phyloP scores from a whole-genome alignment of 768 basidiomycete genomes.

The Gloeostereum incarnatum region DNA sequence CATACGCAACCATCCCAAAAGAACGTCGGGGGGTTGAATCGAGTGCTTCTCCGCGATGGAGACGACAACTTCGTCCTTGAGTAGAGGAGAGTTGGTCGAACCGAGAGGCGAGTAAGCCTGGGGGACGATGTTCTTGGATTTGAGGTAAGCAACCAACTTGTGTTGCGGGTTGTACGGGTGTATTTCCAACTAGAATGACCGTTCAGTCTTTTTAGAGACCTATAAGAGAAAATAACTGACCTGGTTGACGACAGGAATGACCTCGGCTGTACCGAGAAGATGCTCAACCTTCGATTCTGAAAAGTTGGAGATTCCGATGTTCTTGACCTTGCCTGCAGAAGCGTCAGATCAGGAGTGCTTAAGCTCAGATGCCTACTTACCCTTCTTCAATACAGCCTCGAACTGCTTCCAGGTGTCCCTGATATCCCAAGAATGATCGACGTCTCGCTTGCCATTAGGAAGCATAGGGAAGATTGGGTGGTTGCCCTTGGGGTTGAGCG shows the following conservation, averaged over 20 bases:
- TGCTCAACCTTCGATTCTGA: constrained; percentile 59
- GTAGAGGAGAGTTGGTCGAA: constrained; percentile 54
- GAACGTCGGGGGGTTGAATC: constrained; percentile 44
- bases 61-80: constrained; percentile 50
- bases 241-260: constrained; percentile 70
- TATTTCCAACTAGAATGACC: constrained; percentile 46
- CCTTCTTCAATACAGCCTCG: constrained; percentile 64
- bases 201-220: background rate
- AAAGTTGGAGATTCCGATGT: constrained; percentile 74
- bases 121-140: constrained; percentile 56
- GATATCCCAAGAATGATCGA: constrained; percentile 57
- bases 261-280: constrained; percentile 54
- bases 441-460: constrained; percentile 56
- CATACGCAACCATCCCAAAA: constrained; percentile 57
- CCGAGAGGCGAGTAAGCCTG: constrained; percentile 82
- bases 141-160: constrained; percentile 52
- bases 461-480: constrained; percentile 48
- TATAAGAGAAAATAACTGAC: constrained; percentile 21
- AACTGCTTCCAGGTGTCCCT: constrained; percentile 78
- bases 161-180: constrained; percentile 74
- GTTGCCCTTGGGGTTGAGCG: constrained; percentile 61
- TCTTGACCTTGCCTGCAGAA: constrained; percentile 46
- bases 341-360: background rate
- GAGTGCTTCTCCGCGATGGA: constrained; percentile 51
- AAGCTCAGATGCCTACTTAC: constrained; percentile 17